Evolutionary conservation across 2,329 filamentous ascomycete species (phyloP), one percentile per base, ranked within the genome.

Genomic region (Fonsecaea multimorphosa): DNA sequence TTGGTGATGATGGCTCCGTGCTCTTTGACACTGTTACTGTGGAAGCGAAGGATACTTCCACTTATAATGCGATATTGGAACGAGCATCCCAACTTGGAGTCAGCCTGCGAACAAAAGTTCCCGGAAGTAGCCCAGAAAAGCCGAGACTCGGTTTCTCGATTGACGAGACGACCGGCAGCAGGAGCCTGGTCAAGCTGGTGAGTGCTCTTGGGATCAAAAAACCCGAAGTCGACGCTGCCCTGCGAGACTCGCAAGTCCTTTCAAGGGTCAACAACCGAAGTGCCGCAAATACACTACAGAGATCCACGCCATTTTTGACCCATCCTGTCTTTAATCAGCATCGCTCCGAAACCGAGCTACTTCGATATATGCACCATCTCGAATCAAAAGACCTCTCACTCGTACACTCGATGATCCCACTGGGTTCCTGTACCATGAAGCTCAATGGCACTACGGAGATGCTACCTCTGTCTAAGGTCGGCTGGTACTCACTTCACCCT

Each of bases 351-450:
- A 97, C 94, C 0, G 92, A 97, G 78, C 86, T 98, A 73, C 83
- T 98, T 58, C 90, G 94, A 51, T 98, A 98, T 80, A 97, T 98
- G 73, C 85, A 94, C 76, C 92, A 97, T 76, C 84, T 98, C 4
- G 91, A 96, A 77, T 96, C 93, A 58, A 97, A 96, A 82, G 94
- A 98, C 76, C 82, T 98, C 14, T 97, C 94, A 1, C 84, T 97
- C 4, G 91, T 93, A 1, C 94, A 98, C 80, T 97, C 93, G 16
- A 98, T 98, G 94, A 98, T 98, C 67, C 93, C 94, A 1, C 86
- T 98, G 1, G 94, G 94, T 22, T 97, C 94, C 1, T 98, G 94
- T 83, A 98, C 94, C 14, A 98, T 98, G 94, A 98, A 98, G 84
- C 87, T 97, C 60, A 97, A 97, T 77, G 91, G 91, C 49, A 95